Evolutionary conservation across 768 basidiomycete species (phyloP).

Genomic region (Piloderma croceum): DNA sequence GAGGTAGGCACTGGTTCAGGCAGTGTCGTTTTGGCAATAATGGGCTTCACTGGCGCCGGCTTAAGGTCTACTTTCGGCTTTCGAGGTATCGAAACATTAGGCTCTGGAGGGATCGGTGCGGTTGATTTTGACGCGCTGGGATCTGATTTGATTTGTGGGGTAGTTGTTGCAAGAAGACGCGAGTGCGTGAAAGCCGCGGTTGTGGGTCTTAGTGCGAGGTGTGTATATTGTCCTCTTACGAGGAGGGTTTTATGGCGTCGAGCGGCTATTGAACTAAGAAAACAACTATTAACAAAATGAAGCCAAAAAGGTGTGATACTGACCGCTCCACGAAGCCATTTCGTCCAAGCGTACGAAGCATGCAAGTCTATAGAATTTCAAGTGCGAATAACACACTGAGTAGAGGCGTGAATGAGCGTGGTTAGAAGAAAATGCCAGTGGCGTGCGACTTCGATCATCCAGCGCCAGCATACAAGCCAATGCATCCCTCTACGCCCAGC

Average conservation of each 20-base stretch:
- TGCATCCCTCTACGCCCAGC: too few species aligned
- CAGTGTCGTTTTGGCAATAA: conserved; percentile 26
- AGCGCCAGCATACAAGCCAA: too few species aligned
- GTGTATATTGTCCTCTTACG: too few species aligned
- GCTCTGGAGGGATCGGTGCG: conserved; percentile 17
- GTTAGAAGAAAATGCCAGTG: too few species aligned
- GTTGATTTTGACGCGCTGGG: not conserved
- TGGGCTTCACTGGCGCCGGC: conserved; percentile 55
- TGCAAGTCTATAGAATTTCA: too few species aligned
- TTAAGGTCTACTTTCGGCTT: conserved; percentile 52
- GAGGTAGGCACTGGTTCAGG: conserved; percentile 20
- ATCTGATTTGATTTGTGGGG: not conserved
- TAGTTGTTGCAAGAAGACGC: not conserved
- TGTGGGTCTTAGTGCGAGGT: too few species aligned
- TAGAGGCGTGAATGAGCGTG: too few species aligned
- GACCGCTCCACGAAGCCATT: conserved; percentile 36
- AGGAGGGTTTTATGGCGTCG: too few species aligned
- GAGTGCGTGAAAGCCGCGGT: not conserved
- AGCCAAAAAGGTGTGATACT: conserved; percentile 4
- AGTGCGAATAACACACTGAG: too few species aligned
- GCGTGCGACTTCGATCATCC: too few species aligned
- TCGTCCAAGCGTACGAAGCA: conserved; percentile 34
- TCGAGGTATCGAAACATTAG: conserved; percentile 19
- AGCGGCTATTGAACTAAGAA: not conserved
- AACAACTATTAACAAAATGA: not conserved